These are phyloP conservation scores for Fraxinus dipetala DNA, from an alignment of 305 asterid genomes.

Conservation along the genomic window DNA sequence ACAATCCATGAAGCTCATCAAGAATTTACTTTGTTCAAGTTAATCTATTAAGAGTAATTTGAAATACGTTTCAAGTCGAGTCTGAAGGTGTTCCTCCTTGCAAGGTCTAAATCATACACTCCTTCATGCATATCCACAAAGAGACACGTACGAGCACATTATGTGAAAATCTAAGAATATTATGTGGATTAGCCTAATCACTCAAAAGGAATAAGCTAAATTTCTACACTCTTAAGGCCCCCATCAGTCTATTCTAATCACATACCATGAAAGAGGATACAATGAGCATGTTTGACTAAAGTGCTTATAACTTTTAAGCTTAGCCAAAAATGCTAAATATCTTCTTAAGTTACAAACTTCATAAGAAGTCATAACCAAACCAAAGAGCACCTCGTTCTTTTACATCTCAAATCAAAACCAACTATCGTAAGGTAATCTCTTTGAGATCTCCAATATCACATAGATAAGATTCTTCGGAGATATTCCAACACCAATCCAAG, in stretches of 20 bases:
- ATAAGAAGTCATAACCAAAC: not conserved
- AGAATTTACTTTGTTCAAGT: not conserved
- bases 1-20: not conserved
- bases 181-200: not conserved
- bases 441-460: not conserved
- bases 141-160: not conserved
- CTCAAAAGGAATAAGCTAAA: not conserved
- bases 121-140: not conserved
- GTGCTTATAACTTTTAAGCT: not conserved
- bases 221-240: not conserved
- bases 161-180: not conserved
- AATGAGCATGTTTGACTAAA: not conserved
- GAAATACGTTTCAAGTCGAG: not conserved
- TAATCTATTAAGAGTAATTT: not conserved
- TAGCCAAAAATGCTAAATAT: not conserved
- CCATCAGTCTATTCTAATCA: not conserved
- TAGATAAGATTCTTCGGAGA: not conserved
- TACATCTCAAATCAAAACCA: not conserved
- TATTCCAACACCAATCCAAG: not conserved
- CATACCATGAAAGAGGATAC: not conserved
- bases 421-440: not conserved
- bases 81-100: not conserved
- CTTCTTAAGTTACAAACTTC: not conserved
- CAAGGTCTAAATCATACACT: not conserved
- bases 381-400: not conserved